phyloP scores from a whole-genome alignment of 2,329 filamentous ascomycete species.

The Epichloe coenophiala region DNA sequence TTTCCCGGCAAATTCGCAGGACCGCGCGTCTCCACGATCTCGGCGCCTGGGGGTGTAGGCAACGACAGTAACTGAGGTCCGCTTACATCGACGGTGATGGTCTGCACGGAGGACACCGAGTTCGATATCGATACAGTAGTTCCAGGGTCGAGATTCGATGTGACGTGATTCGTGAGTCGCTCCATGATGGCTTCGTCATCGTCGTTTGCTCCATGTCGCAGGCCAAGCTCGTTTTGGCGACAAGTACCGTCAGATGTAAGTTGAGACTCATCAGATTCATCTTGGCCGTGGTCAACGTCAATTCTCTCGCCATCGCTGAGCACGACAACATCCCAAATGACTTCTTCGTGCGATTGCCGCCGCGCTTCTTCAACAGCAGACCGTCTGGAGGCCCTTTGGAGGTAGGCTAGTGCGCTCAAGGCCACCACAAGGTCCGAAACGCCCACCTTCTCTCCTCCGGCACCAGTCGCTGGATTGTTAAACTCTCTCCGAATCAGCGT shows the following conservation, averaged over 20 bases:
- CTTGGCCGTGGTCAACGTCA: slow-evolving; percentile 26
- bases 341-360: slow-evolving; percentile 36
- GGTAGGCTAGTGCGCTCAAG: slow-evolving; percentile 45
- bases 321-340: slow-evolving; percentile 55
- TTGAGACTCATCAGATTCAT: slow-evolving; percentile 16
- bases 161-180: slow-evolving; percentile 38
- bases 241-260: background rate
- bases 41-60: slow-evolving; percentile 42
- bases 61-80: slow-evolving; percentile 37
- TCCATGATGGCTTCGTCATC: slow-evolving; percentile 29
- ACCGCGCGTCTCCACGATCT: slow-evolving; percentile 38
- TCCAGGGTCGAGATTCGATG: slow-evolving; percentile 39
- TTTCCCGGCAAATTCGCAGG: slow-evolving; percentile 6
- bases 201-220: slow-evolving; percentile 3
- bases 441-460: slow-evolving; percentile 44
- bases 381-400: slow-evolving; percentile 43
- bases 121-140: slow-evolving; percentile 48
- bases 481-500: slow-evolving; percentile 51
- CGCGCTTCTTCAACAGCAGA: slow-evolving; percentile 35
- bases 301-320: slow-evolving; percentile 44
- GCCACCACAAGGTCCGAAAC: slow-evolving; percentile 48
- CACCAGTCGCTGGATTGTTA: slow-evolving; percentile 46
- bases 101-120: slow-evolving; percentile 45
- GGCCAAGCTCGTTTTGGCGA: slow-evolving; percentile 1
- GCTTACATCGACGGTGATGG: slow-evolving; percentile 49